Conservation (phyloP, 768 basidiomycete species). For the Saitozyma sp. region DNA sequence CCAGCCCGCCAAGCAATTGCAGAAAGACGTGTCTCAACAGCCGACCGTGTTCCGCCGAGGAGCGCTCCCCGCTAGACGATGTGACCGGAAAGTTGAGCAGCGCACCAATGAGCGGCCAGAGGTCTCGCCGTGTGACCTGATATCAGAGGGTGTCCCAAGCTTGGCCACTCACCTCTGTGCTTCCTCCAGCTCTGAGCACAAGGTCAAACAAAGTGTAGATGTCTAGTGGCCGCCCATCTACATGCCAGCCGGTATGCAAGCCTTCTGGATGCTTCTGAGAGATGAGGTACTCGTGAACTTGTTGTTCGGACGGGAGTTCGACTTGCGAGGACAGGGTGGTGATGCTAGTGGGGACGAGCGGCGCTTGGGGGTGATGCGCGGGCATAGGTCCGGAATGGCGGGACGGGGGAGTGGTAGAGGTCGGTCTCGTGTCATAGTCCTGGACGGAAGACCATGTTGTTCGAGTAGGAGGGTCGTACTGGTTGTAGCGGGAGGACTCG, state of each 20-base stretch:
- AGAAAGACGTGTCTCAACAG: constrained; percentile 20
- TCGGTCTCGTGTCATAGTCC: no score
- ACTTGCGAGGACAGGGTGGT: constrained; percentile 9
- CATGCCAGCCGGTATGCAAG: constrained; percentile 22
- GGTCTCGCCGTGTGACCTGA: constrained; percentile 21
- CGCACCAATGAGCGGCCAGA: constrained; percentile 30
- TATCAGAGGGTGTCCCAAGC: not conserved
- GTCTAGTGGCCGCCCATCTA: constrained; percentile 26
- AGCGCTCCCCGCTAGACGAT: constrained; percentile 2
- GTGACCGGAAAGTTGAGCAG: constrained; percentile 14
- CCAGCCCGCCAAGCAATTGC: constrained; percentile 21
- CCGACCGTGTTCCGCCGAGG: constrained; percentile 5
- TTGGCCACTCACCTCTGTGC: constrained; percentile 17
- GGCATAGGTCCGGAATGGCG: no score
- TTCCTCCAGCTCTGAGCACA: constrained; percentile 32
- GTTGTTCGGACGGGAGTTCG: constrained; percentile 26
- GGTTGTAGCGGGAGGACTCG: constrained; percentile 1
- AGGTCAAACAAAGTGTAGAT: constrained; percentile 24
- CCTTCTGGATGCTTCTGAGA: constrained; percentile 22
- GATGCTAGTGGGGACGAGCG: not conserved
- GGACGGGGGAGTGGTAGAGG: no score
- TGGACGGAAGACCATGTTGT: not conserved
- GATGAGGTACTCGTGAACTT: constrained; percentile 35
- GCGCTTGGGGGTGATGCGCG: no score
- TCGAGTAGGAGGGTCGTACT: not conserved